phyloP scores from a whole-genome alignment of 192 early-diverging fungal species.

The Cetraspora pellucida region DNA sequence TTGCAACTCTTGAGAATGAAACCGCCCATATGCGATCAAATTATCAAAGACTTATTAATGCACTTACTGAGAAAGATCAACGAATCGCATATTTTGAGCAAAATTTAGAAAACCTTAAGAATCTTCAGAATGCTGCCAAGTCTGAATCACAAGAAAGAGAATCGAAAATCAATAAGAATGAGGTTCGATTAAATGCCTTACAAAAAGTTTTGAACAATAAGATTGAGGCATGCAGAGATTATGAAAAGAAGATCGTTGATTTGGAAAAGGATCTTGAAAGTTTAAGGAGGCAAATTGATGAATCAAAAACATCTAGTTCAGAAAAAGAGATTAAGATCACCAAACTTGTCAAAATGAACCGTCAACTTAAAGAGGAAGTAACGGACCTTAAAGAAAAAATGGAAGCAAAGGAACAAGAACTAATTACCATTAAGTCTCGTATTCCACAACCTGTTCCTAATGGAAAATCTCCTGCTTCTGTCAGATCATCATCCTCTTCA shows the following conservation, averaged over 20 bases:
- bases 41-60: constrained; percentile 28
- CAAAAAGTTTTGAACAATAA: constrained; percentile 32
- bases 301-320: constrained; percentile 3
- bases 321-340: constrained; percentile 31
- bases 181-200: constrained; percentile 31
- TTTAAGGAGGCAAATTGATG: constrained; percentile 26
- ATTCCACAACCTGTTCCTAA: constrained; percentile 20
- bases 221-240: constrained; percentile 32
- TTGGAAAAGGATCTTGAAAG: constrained; percentile 24
- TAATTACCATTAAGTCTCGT: constrained; percentile 26
- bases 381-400: constrained; percentile 33
- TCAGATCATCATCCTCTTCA: background rate
- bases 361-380: constrained; percentile 32
- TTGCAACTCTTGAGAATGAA: constrained; percentile 5
- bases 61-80: constrained; percentile 26
- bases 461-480: background rate
- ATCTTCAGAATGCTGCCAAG: background rate
- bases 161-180: constrained; percentile 16
- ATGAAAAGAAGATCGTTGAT: constrained; percentile 29
- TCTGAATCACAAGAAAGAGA: background rate
- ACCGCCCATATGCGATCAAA: constrained; percentile 23
- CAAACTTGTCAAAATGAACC: constrained; percentile 31
- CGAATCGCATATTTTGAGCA: constrained; percentile 26
- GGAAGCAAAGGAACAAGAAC: constrained; percentile 33
- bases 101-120: constrained; percentile 26